A percentile compares a stretch with the other conserved stretches of the same genome.
Conservation (phyloP, 345 rosid species). For the Capsella bursapastoris region DNA sequence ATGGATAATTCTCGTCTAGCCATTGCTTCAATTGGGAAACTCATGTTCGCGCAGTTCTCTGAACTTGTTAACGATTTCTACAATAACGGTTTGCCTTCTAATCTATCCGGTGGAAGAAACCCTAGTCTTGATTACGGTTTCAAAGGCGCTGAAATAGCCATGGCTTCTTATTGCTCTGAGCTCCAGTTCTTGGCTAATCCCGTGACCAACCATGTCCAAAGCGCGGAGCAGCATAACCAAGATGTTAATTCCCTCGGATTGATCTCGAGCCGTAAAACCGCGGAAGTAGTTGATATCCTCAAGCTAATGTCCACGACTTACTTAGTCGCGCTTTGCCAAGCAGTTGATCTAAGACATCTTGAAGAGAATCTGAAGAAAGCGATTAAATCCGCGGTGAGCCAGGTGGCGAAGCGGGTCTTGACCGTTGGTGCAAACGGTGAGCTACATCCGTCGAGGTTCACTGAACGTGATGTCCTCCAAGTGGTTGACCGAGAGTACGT, state of each 20-base stretch:
- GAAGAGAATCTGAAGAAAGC: conserved; percentile 62
- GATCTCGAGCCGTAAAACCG: conserved; percentile 66
- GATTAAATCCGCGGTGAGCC: conserved; percentile 55
- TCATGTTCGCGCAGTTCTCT: conserved; percentile 66
- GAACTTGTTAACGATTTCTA: conserved; percentile 79
- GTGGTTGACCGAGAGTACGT: conserved; percentile 70
- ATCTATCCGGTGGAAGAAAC: conserved; percentile 66
- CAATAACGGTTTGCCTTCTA: conserved; percentile 81
- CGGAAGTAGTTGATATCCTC: conserved; percentile 61
- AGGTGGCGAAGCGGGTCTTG: conserved; percentile 54
- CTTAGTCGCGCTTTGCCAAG: conserved; percentile 67
- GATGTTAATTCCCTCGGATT: conserved; percentile 71
- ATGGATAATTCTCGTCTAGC: conserved; percentile 76
- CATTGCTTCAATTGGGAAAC: conserved; percentile 68
- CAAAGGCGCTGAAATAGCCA: conserved; percentile 80
- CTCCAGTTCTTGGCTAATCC: conserved; percentile 68
- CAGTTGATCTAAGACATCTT: conserved; percentile 64
- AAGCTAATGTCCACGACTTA: conserved; percentile 68
- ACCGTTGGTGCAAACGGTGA: conserved; percentile 63
- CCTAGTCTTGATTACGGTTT: conserved; percentile 82
- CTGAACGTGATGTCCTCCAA: conserved; percentile 65
- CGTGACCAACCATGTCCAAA: conserved; percentile 69
- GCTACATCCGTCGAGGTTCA: conserved; percentile 79
- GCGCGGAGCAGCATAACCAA: conserved; percentile 73
- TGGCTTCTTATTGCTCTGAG: conserved; percentile 76